Conservation (phyloP, 2,329 filamentous ascomycete species). For the Penicillium sp. region DNA sequence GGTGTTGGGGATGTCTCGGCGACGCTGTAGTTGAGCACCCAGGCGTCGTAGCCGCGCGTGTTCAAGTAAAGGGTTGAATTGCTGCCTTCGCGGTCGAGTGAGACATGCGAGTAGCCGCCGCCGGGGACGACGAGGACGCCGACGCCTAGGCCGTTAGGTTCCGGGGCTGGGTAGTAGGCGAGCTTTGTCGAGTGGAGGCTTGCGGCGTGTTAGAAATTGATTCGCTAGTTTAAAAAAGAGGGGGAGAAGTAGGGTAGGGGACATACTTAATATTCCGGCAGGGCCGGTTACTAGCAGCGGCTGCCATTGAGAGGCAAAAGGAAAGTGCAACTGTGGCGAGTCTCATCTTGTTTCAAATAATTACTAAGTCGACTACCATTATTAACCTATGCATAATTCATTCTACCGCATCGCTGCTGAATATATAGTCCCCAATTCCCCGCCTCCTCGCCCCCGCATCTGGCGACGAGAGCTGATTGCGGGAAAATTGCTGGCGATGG, state of each 20-base stretch:
- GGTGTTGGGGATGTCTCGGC: neutral
- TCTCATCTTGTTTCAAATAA: neutral
- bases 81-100: neutral
- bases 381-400: neutral
- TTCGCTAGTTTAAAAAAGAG: neutral
- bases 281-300: neutral
- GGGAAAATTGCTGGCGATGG: neutral
- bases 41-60: constrained; percentile 8
- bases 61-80: constrained; percentile 9
- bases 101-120: constrained; percentile 11
- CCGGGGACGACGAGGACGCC: constrained; percentile 12
- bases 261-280: neutral
- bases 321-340: neutral
- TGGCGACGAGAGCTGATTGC: neutral
- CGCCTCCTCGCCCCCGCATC: neutral
- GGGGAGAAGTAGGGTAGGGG: neutral
- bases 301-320: neutral
- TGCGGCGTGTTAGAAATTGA: neutral
- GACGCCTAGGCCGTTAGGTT: neutral
- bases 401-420: neutral
- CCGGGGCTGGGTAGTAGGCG: constrained; percentile 7
- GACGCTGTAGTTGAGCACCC: constrained; percentile 4
- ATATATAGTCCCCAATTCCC: neutral
- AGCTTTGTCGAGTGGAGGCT: neutral
- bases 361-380: no score